Percentiles rank a stretch among this genome's conserved stretches.
Evolutionary conservation across 768 basidiomycete species (phyloP).

Genomic region (Cyclocybe aegerita): DNA sequence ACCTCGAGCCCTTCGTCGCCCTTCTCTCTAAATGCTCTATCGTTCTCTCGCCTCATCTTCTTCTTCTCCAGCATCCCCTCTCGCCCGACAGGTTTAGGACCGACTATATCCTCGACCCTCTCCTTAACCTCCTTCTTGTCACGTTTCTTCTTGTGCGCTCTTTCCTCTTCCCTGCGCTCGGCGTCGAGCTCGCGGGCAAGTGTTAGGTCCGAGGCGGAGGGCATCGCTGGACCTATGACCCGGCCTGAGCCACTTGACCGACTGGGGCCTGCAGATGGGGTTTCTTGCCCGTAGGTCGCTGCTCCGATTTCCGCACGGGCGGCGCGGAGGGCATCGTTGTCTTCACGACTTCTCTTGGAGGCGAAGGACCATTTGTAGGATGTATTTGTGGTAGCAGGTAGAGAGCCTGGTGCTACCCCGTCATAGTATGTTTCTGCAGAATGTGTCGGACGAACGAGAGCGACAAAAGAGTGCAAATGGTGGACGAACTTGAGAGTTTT

Average conservation of each 20-base stretch:
- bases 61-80: slow-evolving; percentile 91
- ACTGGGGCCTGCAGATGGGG: slow-evolving; percentile 2
- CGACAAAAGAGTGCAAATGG: neutral
- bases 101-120: slow-evolving; percentile 72
- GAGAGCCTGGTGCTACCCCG: slow-evolving; percentile 54
- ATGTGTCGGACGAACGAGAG: neutral
- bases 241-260: slow-evolving; percentile 34
- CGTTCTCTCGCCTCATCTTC: slow-evolving; percentile 65
- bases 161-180: slow-evolving; percentile 53
- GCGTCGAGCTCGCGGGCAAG: slow-evolving; percentile 63
- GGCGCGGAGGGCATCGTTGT: slow-evolving; percentile 54
- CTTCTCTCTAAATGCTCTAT: slow-evolving; percentile 70
- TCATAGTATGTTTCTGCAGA: slow-evolving; percentile 39
- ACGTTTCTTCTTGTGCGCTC: slow-evolving; percentile 61
- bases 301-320: slow-evolving; percentile 60
- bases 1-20: slow-evolving; percentile 79
- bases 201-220: slow-evolving; percentile 66
- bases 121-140: slow-evolving; percentile 67
- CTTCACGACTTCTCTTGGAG: slow-evolving; percentile 58
- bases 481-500: slow-evolving; percentile 57
- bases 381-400: slow-evolving; percentile 68
- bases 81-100: slow-evolving; percentile 77
- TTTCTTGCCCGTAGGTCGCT: slow-evolving; percentile 41
- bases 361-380: slow-evolving; percentile 89
- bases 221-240: slow-evolving; percentile 66